Base-by-base conservation (phyloP, 768 basidiomycete genomes). In the Cyclocybe aegerita region DNA sequence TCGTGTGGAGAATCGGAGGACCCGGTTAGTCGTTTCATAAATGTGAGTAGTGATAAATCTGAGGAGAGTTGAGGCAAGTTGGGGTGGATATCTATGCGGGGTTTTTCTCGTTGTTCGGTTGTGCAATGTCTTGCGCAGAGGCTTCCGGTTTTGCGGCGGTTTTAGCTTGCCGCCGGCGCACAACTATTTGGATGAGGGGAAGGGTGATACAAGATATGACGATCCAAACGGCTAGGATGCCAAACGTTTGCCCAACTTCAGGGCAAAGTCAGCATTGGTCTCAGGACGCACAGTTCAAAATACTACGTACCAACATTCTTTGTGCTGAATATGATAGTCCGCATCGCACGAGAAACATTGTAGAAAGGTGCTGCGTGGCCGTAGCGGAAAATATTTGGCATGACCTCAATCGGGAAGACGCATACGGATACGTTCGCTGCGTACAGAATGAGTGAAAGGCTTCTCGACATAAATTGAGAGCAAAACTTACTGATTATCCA, bases 351-450 rank as follows among this genome's bases (percentile, higher is more conserved):
- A 12, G 80, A 76, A 16, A 86, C 72, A 54, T 85, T 84, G 58
- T 82, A 86, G 56, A 87, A 85, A 1, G 85, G 86, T 59, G 71
- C 74, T 1, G 78, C 84, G 58, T 79, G 82, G 4, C 83, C 86
- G 51, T 85, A 85, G 42, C 73, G 75, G 67, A 74, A 85, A 50
- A 85, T 50, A 31, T 51, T 56, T 0, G 82, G 81, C 15, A 83
- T 67, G 4, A 80, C 62, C 46, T 77, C 73, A 38, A 82, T 70
- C 1, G 84, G 83, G 56, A 75, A 77, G 36, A 74, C 68, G 14
- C 72, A 70, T 16, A 85, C 82, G 1, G 83, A 76, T 14, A 84
- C 78, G 55, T 85, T 87, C 33, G 63, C 81, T 84, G 36, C 9
- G 35, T 17, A 41, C 14, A 33, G 29, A 11, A 16, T 12, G 29